Conservation (phyloP, 306 rosid species). For the Ziziphus jujuba region DNA sequence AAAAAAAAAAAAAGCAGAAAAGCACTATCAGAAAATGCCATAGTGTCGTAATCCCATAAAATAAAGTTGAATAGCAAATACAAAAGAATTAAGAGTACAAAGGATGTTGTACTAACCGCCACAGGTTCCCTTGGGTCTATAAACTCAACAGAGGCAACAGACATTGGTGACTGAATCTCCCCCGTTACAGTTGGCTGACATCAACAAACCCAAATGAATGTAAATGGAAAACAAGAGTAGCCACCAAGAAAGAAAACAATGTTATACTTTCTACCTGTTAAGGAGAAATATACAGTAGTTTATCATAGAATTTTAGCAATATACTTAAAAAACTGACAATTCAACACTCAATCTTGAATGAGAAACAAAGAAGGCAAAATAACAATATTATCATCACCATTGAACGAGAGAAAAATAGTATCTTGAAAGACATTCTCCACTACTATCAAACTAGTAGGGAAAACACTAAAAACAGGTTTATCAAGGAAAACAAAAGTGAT, state of each 20-base stretch:
- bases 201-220: neutral
- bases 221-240: neutral
- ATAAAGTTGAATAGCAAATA: neutral
- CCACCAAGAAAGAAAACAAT: neutral
- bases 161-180: constrained; percentile 91
- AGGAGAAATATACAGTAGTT: too few relatives aligned
- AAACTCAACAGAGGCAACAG: constrained; percentile 86
- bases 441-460: too few relatives aligned
- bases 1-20: neutral
- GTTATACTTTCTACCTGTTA: too few relatives aligned
- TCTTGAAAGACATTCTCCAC: too few relatives aligned
- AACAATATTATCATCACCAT: too few relatives aligned
- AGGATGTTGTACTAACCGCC: constrained; percentile 47
- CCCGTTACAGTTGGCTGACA: constrained; percentile 78
- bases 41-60: neutral
- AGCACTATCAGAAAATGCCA: neutral
- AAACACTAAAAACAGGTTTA: too few relatives aligned
- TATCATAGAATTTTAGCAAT: too few relatives aligned
- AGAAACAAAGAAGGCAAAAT: too few relatives aligned
- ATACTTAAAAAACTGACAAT: too few relatives aligned
- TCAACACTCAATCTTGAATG: too few relatives aligned
- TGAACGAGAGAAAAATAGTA: too few relatives aligned
- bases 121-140: constrained; percentile 95
- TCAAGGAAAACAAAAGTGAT: too few relatives aligned
- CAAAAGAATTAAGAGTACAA: constrained; percentile 4